These are phyloP conservation scores for Nannizzia gypsea DNA, from an alignment of 2,329 filamentous ascomycete species.

Conservation along the genomic window DNA sequence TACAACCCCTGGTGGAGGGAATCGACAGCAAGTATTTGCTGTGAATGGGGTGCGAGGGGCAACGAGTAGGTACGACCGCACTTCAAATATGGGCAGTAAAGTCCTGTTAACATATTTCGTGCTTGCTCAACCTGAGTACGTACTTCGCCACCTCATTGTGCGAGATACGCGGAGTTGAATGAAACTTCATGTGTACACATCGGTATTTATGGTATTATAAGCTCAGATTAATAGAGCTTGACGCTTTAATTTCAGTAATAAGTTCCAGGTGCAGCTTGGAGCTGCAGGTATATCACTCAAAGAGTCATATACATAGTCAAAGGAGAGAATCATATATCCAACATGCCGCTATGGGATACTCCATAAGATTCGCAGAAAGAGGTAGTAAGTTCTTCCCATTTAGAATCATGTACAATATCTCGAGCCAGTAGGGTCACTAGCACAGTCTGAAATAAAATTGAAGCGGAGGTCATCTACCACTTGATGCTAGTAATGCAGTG, in stretches of 20 bases:
- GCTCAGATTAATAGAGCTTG: background rate
- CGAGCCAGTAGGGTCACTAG: no score
- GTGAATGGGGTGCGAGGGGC: background rate
- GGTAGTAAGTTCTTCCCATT: no score
- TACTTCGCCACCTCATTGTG: background rate
- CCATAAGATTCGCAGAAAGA: no score
- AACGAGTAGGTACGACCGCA: background rate
- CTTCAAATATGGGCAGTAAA: background rate
- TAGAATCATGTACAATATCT: no score
- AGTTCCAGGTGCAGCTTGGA: background rate
- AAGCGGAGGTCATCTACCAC: no score
- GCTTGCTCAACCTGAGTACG: background rate
- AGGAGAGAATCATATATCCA: no score
- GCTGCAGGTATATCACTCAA: background rate
- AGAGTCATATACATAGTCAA: background rate
- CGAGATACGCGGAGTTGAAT: background rate
- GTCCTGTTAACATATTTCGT: background rate
- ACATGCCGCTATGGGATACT: no score
- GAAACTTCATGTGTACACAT: background rate
- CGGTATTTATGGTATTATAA: background rate
- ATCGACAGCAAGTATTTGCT: background rate
- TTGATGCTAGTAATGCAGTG: background rate
- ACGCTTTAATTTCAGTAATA: no score
- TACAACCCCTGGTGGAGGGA: background rate
- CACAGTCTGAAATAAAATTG: no score